Conservation (phyloP, 176 grass and related monocot species). For the barley (Hordeum vulgare) region MorexV3_pseudomolecules_assembly NC_058521.1:405340472-405340971, state of each 20-base stretch:
- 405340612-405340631: neutral
- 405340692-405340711: neutral
- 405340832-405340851: neutral
- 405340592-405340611: neutral
- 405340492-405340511: too few relatives aligned
- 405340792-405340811: slow-evolving; percentile 23
- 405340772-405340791: slow-evolving; percentile 8
- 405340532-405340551: neutral
- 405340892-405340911: neutral
- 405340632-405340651: slow-evolving; percentile 22
- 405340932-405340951: neutral
- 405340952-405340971: neutral
- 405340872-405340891: neutral
- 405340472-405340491: too few relatives aligned
- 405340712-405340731: neutral
- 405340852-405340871: neutral
- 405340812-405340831: slow-evolving; percentile 38
- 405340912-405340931: neutral
- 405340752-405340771: neutral
- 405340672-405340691: slow-evolving; percentile 17
- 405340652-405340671: neutral
- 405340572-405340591: neutral
- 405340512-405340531: too few relatives aligned
- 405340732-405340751: slow-evolving; percentile 1
- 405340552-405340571: neutral